Percentiles rank a stretch among this genome's conserved stretches.
phyloP scores from a whole-genome alignment of 1,139 yeast genomes.

The Taiozyma sp. region DNA sequence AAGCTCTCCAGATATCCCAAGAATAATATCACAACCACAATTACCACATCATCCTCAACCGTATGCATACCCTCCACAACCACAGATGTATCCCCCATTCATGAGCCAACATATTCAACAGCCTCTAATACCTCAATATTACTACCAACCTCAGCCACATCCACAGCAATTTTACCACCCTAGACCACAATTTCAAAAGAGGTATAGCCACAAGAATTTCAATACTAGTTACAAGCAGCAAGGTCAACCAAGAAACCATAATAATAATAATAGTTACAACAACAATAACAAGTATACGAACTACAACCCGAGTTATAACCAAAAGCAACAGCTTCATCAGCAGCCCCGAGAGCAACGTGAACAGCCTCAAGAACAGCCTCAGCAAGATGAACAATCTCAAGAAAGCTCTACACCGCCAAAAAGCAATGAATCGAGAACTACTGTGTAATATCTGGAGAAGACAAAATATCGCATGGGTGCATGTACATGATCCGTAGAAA shows the following conservation, averaged over 20 bases:
- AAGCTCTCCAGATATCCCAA: conserved; percentile 4
- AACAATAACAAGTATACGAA: neutral
- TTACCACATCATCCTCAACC: conserved; percentile 7
- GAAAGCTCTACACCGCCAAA: neutral
- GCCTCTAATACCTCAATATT: conserved; percentile 5
- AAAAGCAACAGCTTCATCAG: neutral
- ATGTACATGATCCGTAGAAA: neutral
- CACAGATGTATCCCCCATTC: conserved; percentile 1
- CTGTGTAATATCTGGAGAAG: neutral
- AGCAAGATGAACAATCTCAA: neutral
- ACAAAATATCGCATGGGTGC: neutral
- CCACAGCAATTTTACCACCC: conserved; percentile 1
- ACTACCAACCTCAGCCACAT: conserved; percentile 3
- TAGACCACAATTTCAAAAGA: neutral
- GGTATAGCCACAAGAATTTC: neutral
- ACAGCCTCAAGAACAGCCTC: neutral
- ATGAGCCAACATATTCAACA: conserved; percentile 3
- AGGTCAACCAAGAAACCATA: neutral
- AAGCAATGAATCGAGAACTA: neutral
- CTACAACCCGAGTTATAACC: neutral
- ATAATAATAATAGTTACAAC: neutral
- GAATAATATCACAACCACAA: conserved; percentile 4
- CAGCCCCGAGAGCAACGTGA: neutral
- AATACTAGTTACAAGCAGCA: neutral
- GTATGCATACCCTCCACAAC: neutral